Evolutionary conservation across 1,139 yeast genomes (phyloP).

Genomic region (Blastobotrys malaysiensis): DNA sequence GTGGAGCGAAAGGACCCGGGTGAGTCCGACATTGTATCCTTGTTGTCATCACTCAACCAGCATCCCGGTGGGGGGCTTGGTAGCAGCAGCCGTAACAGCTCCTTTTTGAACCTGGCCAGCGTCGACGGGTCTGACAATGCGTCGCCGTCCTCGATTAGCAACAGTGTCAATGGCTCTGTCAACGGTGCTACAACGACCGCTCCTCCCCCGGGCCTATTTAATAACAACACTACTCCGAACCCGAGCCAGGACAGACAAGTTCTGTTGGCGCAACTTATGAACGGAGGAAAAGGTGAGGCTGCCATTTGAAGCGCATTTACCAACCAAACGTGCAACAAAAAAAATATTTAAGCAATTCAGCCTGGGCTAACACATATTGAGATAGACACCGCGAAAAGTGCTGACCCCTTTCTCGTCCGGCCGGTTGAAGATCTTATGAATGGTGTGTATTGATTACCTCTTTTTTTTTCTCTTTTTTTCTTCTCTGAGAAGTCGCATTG

Average conservation of each 20-base stretch:
- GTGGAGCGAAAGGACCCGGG: constrained; percentile 6
- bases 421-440: neutral
- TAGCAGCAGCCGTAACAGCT: constrained; percentile 5
- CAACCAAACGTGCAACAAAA: too few species aligned
- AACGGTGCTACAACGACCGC: constrained; percentile 16
- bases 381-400: neutral
- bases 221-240: constrained; percentile 18
- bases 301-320: too few species aligned
- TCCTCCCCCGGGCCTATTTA: constrained; percentile 31
- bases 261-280: constrained; percentile 36
- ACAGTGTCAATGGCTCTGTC: constrained; percentile 4
- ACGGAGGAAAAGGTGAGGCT: constrained; percentile 25
- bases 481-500: neutral
- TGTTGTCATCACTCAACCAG: constrained; percentile 4
- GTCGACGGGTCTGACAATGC: constrained; percentile 7
- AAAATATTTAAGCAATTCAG: too few species aligned
- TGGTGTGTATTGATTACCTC: neutral
- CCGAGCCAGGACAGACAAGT: constrained; percentile 33
- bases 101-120: constrained; percentile 10
- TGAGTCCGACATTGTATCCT: constrained; percentile 3
- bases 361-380: neutral
- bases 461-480: neutral
- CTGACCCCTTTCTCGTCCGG: neutral
- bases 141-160: constrained; percentile 6
- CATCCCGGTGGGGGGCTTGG: constrained; percentile 5